Conservation (phyloP, 164 flowering plant species). For the Aristolochia californica region DNA sequence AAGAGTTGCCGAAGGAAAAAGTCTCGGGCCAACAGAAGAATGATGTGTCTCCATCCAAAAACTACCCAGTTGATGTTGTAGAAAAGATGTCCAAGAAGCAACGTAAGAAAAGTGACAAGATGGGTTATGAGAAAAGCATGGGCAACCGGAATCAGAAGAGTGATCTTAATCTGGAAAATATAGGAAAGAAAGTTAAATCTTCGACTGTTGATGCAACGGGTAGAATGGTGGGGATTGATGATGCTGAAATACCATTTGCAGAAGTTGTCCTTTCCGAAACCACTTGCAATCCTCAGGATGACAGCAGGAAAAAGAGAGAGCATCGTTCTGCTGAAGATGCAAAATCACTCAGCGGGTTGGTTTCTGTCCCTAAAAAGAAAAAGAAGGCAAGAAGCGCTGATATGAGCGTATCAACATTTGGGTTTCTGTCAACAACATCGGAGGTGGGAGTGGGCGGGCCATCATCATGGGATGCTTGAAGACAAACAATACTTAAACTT, state of each 20-base stretch:
- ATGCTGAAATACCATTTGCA: constrained; percentile 45
- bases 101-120: not conserved
- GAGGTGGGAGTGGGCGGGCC: constrained; percentile 81
- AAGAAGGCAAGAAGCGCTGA: constrained; percentile 30
- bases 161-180: not conserved
- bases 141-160: too few species aligned
- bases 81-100: not conserved
- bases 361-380: constrained; percentile 26
- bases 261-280: constrained; percentile 33
- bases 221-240: constrained; percentile 44
- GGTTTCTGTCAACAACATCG: constrained; percentile 12
- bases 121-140: too few species aligned
- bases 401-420: constrained; percentile 10
- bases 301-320: constrained; percentile 8
- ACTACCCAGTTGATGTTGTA: not conserved
- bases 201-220: constrained; percentile 9
- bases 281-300: constrained; percentile 7
- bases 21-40: too few species aligned
- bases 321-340: constrained; percentile 12
- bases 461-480: constrained; percentile 55
- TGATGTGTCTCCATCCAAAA: constrained; percentile 2
- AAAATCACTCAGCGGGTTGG: constrained; percentile 19
- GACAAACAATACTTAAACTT: not conserved
- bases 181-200: too few species aligned
- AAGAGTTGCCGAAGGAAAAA: too few species aligned